Base-by-base conservation (phyloP, 306 rosid genomes). In the Lotus japonicus region DNA sequence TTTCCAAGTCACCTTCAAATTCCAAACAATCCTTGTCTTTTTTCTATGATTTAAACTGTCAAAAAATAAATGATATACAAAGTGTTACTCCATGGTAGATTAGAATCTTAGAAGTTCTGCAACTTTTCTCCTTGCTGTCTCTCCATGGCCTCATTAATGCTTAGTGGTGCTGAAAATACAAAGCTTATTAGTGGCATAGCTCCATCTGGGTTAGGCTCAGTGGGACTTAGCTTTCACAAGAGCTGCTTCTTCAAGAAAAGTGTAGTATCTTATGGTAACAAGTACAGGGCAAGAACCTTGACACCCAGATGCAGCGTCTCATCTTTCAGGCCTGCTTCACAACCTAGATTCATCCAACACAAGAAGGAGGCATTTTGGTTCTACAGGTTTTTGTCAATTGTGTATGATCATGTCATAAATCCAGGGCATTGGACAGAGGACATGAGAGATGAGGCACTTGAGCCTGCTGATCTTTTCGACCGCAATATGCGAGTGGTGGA, bases 371-470 rank as follows among this genome's bases (percentile, higher is more conserved):
- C 95, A 16, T 89, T 92, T 65, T 92, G 95, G 96, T 89, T 92
- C 70, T 89, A 84, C 64, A 79, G 87, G 82, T 87, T 92, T 51
- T 78, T 92, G 17, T 87, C 98, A 2, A 82, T 89, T 46, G 90
- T 89, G 12, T 85, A 89, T 65, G 96, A 92, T 67, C 95, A 89
- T 66, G 23, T 85, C 35, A 84, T 92, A 71, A 92, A 92, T 70
- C 95, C 89, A 11, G 92, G 95, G 5, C 98, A 82, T 26, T 92
- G 98, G 96, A 92, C 92, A 11, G 96, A 89, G 78, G 98, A 89
- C 58, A 92, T 89, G 96, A 86, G 96, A 55, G 98, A 89, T 18
- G 91, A 92, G 1, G 95, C 98, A 11, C 87, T 92, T 6, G 96
- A 87, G 75, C 89, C 85, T 5, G 92, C 88, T 7, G 95, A 89